These are phyloP conservation scores for Cymbopogon citratus DNA, from an alignment of 176 grass and related monocot genomes.

Conservation along the genomic window DNA sequence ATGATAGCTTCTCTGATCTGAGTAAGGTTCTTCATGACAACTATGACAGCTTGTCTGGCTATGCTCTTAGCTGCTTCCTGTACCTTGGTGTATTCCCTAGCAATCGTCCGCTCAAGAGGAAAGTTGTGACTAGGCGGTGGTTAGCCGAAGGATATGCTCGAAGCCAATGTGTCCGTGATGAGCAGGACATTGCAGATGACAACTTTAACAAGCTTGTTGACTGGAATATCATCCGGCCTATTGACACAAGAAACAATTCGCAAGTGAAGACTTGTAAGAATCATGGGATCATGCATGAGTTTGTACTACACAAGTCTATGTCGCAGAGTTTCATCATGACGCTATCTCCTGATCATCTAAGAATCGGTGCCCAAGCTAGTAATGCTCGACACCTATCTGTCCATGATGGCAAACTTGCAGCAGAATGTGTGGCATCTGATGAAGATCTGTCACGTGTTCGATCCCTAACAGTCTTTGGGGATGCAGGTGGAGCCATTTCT, in stretches of 20 bases:
- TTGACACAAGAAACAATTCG: slow-evolving; percentile 12
- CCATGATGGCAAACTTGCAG: background rate
- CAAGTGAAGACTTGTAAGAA: slow-evolving; percentile 16
- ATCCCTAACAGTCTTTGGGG: slow-evolving; percentile 25
- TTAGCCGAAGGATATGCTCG: slow-evolving; percentile 36
- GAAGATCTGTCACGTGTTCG: slow-evolving; percentile 21
- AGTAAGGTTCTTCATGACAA: slow-evolving; percentile 19
- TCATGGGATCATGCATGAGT: slow-evolving; percentile 34
- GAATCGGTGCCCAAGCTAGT: too few species aligned
- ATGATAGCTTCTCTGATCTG: slow-evolving; percentile 5
- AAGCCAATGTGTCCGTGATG: background rate
- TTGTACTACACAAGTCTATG: background rate
- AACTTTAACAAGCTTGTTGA: slow-evolving; percentile 9
- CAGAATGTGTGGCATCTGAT: background rate
- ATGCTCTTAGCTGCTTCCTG: slow-evolving; percentile 12
- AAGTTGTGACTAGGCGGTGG: slow-evolving; percentile 24
- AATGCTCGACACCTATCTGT: slow-evolving; percentile 22
- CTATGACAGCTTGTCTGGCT: slow-evolving; percentile 11
- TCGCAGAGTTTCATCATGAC: background rate
- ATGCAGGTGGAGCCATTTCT: slow-evolving; percentile 1
- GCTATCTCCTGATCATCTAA: background rate
- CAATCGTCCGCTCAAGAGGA: slow-evolving; percentile 16
- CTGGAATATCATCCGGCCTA: background rate
- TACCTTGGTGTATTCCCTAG: slow-evolving; percentile 23
- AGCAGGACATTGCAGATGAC: slow-evolving; percentile 18